These are phyloP conservation scores for Panicum virgatum DNA, from an alignment of 202 grass and related monocot species.

Conservation along the genomic window DNA sequence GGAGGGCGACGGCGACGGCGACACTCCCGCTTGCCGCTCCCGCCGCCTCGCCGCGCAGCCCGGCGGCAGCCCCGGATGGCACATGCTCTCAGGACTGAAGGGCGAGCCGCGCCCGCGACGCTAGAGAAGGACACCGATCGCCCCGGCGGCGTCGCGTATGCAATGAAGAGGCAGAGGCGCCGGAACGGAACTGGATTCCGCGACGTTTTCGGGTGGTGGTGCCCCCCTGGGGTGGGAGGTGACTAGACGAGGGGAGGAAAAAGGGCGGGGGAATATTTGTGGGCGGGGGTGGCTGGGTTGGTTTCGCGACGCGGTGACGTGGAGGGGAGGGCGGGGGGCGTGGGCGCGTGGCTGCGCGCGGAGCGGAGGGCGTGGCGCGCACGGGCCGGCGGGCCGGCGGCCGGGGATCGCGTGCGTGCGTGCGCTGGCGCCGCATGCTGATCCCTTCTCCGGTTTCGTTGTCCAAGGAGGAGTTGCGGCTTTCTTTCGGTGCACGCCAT, in stretches of 20 bases:
- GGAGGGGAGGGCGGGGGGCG: background rate
- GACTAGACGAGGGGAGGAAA: background rate
- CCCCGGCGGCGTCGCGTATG: background rate
- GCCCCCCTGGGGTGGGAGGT: background rate
- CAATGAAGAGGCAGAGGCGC: background rate
- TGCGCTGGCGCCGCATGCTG: constrained; percentile 24
- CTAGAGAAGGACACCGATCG: background rate
- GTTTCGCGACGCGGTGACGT: constrained; percentile 19
- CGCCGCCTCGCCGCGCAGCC: constrained; percentile 36
- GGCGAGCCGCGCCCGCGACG: background rate
- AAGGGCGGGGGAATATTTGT: constrained; percentile 50
- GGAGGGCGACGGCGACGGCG: background rate
- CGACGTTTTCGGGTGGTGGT: constrained; percentile 8
- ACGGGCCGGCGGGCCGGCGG: background rate
- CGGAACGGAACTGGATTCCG: constrained; percentile 26
- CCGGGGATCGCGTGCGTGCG: constrained; percentile 29
- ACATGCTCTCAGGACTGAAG: constrained; percentile 53
- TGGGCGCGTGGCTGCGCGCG: constrained; percentile 21
- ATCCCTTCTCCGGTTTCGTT: background rate
- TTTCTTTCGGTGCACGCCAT: constrained; percentile 18
- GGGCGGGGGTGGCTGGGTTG: constrained; percentile 33
- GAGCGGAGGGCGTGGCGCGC: constrained; percentile 17
- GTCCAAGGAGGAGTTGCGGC: background rate
- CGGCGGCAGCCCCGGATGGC: constrained; percentile 62
- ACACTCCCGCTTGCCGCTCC: background rate